These are phyloP conservation scores for Debaryomyces psychrophilus DNA, from an alignment of 1,139 yeast genomes.

Conservation along the genomic window DNA sequence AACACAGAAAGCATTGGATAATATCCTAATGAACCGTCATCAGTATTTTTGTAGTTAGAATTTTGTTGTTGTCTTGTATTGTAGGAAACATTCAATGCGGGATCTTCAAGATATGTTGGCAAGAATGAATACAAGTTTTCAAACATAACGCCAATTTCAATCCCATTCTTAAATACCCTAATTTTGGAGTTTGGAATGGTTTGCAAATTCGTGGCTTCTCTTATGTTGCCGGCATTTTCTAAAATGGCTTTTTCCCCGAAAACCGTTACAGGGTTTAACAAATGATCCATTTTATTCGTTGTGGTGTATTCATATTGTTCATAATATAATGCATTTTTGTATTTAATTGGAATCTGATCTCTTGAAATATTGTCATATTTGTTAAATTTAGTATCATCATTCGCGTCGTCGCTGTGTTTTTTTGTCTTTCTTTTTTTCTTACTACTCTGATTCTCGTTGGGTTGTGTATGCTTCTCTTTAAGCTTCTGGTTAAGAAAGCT, in stretches of 20 bases:
- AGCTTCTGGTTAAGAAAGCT: constrained; percentile 21
- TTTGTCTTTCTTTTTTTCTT: constrained; percentile 20
- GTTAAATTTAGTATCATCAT: constrained; percentile 28
- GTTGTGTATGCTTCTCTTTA: constrained; percentile 14
- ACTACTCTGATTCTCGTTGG: constrained; percentile 19
- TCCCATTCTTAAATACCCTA: constrained; percentile 77
- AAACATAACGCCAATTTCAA: constrained; percentile 63
- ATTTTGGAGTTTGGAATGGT: constrained; percentile 61
- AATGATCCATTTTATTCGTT: constrained; percentile 74
- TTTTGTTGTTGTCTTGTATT: constrained; percentile 53
- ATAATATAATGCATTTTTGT: constrained; percentile 74
- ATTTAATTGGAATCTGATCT: constrained; percentile 87
- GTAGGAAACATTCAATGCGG: constrained; percentile 25
- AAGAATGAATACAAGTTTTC: constrained; percentile 72
- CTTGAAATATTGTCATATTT: constrained; percentile 51
- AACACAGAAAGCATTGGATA: constrained; percentile 89
- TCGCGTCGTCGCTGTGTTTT: constrained; percentile 11
- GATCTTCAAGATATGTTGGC: constrained; percentile 51
- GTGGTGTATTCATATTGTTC: constrained; percentile 86
- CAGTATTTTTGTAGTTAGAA: constrained; percentile 52
- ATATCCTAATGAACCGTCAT: constrained; percentile 88
- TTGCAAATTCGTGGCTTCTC: constrained; percentile 33
- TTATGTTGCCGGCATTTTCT: constrained; percentile 30
- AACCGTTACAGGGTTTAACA: constrained; percentile 71
- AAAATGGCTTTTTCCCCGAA: constrained; percentile 65